phyloP scores from a whole-genome alignment of 2,329 filamentous ascomycete species.

The Trichoderma sp. region DNA sequence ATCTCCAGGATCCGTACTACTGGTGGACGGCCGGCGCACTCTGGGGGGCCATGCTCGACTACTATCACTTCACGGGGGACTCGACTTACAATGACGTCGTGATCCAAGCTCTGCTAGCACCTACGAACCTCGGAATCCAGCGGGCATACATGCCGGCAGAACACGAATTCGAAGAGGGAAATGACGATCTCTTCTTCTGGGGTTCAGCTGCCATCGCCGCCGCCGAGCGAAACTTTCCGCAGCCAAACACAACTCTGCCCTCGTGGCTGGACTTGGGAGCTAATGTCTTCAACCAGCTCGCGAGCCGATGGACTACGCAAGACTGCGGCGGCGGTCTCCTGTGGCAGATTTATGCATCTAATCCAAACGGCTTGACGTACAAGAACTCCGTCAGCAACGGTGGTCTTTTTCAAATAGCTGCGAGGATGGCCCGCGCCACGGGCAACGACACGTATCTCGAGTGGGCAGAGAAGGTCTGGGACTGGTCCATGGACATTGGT shows the following conservation, averaged over 20 bases:
- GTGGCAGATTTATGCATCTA: conserved; percentile 79
- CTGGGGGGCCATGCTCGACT: conserved; percentile 68
- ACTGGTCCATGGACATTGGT: conserved; percentile 59
- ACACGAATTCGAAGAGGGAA: conserved; percentile 62
- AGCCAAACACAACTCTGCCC: conserved; percentile 55
- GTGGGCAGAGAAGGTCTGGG: conserved; percentile 66
- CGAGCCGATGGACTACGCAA: conserved; percentile 65
- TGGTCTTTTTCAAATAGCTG: conserved; percentile 77
- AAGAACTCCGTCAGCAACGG: conserved; percentile 82
- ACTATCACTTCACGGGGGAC: conserved; percentile 66
- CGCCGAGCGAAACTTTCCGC: conserved; percentile 65
- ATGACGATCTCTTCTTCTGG: conserved; percentile 77
- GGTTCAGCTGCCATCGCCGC: conserved; percentile 65
- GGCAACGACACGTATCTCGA: conserved; percentile 63
- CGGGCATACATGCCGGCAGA: conserved; percentile 59
- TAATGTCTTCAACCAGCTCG: conserved; percentile 72
- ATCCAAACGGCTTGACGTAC: conserved; percentile 73
- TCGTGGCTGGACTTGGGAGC: conserved; percentile 65
- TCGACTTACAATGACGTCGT: conserved; percentile 59
- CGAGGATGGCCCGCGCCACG: conserved; percentile 69
- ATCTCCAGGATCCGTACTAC: conserved; percentile 66
- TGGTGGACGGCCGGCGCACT: conserved; percentile 66
- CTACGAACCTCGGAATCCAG: conserved; percentile 52
- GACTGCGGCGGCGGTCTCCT: conserved; percentile 69
- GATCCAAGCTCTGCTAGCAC: conserved; percentile 57